Evolutionary conservation across 78 protist genomes (phyloP).

Genomic region (Goniomonas avonlea): DNA sequence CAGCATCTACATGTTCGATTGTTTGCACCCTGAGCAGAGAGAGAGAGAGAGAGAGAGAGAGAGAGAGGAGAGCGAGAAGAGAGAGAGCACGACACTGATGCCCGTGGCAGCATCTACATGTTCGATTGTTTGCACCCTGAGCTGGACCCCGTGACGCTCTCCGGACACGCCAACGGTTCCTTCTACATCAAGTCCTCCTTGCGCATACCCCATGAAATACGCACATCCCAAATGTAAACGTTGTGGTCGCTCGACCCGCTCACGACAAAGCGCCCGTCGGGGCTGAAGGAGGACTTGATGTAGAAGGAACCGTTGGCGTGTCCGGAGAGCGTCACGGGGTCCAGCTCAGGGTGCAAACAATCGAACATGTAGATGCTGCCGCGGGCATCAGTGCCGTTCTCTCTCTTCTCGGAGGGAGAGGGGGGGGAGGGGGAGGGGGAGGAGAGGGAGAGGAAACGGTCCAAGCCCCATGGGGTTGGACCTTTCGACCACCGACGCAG

Average conservation of each 20-base stretch:
- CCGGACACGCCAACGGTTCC: neutral
- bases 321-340: neutral
- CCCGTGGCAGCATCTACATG: neutral
- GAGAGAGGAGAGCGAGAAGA: neutral
- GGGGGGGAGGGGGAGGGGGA: no score
- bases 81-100: neutral
- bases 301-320: neutral
- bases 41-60: neutral
- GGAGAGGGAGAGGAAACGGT: neutral
- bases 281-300: conserved; percentile 5
- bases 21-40: neutral
- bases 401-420: no score
- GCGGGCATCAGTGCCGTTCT: no score
- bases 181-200: no score
- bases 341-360: neutral
- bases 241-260: neutral
- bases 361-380: neutral
- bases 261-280: conserved; percentile 6
- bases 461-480: no score
- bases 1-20: neutral
- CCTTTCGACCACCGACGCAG: no score
- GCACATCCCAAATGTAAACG: conserved; percentile 11
- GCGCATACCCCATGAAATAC: no score
- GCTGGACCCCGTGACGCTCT: neutral
- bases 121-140: neutral